Evolutionary conservation across 2,329 filamentous ascomycete species (phyloP).

Genomic region (Trichophyton mentagrophytes): DNA sequence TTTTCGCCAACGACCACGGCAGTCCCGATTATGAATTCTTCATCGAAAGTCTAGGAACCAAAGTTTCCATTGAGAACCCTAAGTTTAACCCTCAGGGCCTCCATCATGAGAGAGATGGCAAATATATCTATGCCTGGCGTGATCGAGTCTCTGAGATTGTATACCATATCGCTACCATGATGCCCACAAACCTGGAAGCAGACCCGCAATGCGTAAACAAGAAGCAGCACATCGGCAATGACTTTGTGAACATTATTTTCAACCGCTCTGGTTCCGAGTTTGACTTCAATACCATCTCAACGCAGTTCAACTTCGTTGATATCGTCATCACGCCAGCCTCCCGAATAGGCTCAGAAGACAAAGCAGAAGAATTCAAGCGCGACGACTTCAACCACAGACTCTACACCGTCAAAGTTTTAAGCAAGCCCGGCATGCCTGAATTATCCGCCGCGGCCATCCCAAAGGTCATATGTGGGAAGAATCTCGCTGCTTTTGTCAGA

Average conservation of each 20-base stretch:
- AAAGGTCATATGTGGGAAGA: constrained; percentile 75
- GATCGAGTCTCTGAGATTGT: constrained; percentile 90
- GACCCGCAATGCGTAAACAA: constrained; percentile 70
- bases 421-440: constrained; percentile 76
- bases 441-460: constrained; percentile 80
- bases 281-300: constrained; percentile 80
- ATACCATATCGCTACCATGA: constrained; percentile 92
- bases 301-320: constrained; percentile 92
- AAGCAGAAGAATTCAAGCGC: constrained; percentile 1
- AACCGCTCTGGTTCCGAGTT: constrained; percentile 90
- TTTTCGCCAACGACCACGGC: constrained; percentile 73
- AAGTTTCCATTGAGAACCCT: constrained; percentile 67
- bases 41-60: constrained; percentile 64
- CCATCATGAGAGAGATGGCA: constrained; percentile 70
- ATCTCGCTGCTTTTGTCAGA: constrained; percentile 72
- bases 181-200: constrained; percentile 73
- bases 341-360: neutral
- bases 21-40: constrained; percentile 83
- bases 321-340: constrained; percentile 82
- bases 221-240: constrained; percentile 92
- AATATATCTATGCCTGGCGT: constrained; percentile 85
- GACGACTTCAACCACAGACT: constrained; percentile 41
- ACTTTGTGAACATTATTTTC: constrained; percentile 96
- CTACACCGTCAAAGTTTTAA: constrained; percentile 82
- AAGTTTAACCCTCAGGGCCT: constrained; percentile 89